Evolutionary conservation across 441 rosid genomes (phyloP), one percentile per base, ranked within the genome.

Genomic region (Syzygium syzygioides): DNA sequence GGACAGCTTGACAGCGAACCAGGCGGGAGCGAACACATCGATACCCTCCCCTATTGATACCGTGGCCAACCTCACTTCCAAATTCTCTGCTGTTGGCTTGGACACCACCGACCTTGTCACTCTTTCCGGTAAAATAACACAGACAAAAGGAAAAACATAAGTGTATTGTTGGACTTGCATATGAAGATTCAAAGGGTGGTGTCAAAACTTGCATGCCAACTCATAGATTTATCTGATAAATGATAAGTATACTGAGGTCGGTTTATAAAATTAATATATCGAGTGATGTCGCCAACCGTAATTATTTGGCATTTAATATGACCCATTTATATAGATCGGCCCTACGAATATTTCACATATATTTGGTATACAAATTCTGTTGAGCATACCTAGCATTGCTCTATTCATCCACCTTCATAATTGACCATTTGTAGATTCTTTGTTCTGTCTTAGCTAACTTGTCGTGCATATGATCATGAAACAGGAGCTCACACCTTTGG

Each of bases 1-100:
- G 86, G 86, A 85, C 86, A 85, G 86, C 86, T 54, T 85, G 64
- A 85, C 86, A 26, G 86, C 86, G 26, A 85, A 85, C 20, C 57
- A 52, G n/a, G 41, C 60, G 1, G 64, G 86, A 41, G 86, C 86
- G 62, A 85, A 85, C 86, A 85, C 64, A 20, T n/a, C 45, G 52
- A 85, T 85, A 54, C 86, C 86, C 14, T 8, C 12, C 52, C 86
- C 86, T 30, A 32, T 85, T 53, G 86, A 4, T 57, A 1, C 45
- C 64, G 26, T 85, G 66, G 45, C 48, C 28, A 85, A 85, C 48
- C 52, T 85, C 86, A 85, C 64, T 20, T 4, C 86, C 37, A 4
- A 85, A 57, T 85, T 85, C 45, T 56, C 86, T 18, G 41, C 86
- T 9, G 59, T 85, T 20, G 86, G 86, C 5, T 76, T 76, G 83